These are phyloP conservation scores for Entelexis paramagnoliae DNA, from an alignment of 1,139 yeast genomes.

Conservation along the genomic window DNA sequence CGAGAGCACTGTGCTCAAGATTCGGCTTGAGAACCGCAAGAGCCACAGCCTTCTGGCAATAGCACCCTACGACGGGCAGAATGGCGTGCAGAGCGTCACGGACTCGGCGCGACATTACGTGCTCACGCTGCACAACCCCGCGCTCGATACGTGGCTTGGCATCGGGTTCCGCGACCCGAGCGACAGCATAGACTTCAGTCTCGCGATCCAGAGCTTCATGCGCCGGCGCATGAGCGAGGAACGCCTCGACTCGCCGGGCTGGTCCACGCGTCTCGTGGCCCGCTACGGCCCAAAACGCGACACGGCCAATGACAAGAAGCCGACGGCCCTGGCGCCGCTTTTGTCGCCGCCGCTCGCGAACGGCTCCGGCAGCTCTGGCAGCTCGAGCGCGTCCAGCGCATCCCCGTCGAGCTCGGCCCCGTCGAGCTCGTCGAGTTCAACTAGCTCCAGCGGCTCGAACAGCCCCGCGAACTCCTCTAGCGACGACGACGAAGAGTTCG, in stretches of 20 bases:
- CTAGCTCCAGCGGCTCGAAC: background rate
- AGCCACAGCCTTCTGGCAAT: slow-evolving; percentile 21
- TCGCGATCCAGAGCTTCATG: slow-evolving; percentile 34
- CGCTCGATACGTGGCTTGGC: slow-evolving; percentile 34
- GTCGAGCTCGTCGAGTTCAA: background rate
- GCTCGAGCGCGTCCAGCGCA: slow-evolving; percentile 7
- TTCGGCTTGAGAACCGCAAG: slow-evolving; percentile 18
- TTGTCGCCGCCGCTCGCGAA: slow-evolving; percentile 8
- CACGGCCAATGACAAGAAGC: background rate
- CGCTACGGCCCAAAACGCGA: slow-evolving; percentile 20
- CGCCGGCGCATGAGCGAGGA: slow-evolving; percentile 20
- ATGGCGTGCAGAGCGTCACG: slow-evolving; percentile 19
- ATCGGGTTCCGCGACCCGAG: slow-evolving; percentile 34
- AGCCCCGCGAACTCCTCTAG: background rate
- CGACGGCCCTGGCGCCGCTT: slow-evolving; percentile 1
- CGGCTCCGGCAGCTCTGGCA: background rate
- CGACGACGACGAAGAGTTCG: slow-evolving; percentile 24
- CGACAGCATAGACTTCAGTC: slow-evolving; percentile 35
- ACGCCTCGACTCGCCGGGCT: slow-evolving; percentile 15
- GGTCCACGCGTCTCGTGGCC: slow-evolving; percentile 21
- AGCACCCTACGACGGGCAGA: slow-evolving; percentile 21
- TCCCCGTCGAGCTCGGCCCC: slow-evolving; percentile 3
- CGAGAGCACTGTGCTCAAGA: slow-evolving; percentile 14
- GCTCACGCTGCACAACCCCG: slow-evolving; percentile 24
- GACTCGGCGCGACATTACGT: slow-evolving; percentile 23